Conservation (phyloP, 768 basidiomycete genomes). For the Leccinellum albellum region DNA sequence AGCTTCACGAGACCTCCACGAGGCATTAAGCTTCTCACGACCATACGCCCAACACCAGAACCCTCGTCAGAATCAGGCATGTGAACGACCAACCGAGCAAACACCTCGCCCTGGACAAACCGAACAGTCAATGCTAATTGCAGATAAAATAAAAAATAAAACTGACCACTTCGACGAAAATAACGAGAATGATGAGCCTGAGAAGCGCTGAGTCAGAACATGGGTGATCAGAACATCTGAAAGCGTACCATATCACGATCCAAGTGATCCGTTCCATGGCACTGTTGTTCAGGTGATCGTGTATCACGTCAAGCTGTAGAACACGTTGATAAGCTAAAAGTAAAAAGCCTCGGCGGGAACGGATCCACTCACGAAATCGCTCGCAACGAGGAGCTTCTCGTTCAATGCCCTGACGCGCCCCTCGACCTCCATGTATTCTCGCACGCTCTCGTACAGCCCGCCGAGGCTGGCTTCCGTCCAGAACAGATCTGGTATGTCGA, state of each 20-base stretch:
- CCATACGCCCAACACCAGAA: not conserved
- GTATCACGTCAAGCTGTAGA: constrained; percentile 81
- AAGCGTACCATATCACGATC: constrained; percentile 61
- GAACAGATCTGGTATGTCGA: constrained; percentile 91
- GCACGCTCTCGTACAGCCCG: constrained; percentile 85
- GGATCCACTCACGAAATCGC: constrained; percentile 68
- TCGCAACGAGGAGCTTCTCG: constrained; percentile 82
- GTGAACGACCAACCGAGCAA: constrained; percentile 74
- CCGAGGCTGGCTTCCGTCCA: constrained; percentile 92
- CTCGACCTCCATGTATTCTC: constrained; percentile 93
- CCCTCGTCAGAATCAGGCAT: not conserved
- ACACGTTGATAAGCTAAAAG: not conserved
- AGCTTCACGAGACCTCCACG: constrained; percentile 24
- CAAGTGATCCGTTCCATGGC: constrained; percentile 90
- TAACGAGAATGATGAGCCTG: constrained; percentile 87
- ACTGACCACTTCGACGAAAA: constrained; percentile 78
- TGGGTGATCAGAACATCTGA: constrained; percentile 41
- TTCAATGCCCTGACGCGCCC: constrained; percentile 80
- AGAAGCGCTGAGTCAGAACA: constrained; percentile 22
- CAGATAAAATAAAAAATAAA: constrained; percentile 3
- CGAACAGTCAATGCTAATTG: not conserved
- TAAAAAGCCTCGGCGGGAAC: not conserved
- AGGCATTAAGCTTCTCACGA: constrained; percentile 18
- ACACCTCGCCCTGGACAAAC: constrained; percentile 63
- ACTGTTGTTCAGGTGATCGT: constrained; percentile 86